A percentile compares a stretch with the other conserved stretches of the same genome.
phyloP scores from a whole-genome alignment of 345 rosid genomes.

The Physaria fendleri region DNA sequence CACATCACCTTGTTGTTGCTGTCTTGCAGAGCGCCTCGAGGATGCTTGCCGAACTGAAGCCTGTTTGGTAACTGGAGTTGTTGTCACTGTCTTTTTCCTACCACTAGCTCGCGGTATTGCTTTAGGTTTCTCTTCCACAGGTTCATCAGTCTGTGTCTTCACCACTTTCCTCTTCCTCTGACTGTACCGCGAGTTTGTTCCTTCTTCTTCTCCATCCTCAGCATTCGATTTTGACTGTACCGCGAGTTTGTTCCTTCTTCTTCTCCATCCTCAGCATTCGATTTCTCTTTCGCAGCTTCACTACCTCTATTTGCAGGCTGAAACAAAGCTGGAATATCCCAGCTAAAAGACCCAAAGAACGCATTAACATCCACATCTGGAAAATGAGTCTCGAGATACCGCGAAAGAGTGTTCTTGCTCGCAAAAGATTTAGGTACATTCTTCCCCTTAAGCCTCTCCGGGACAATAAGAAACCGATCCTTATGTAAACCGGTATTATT shows the following conservation, averaged over 20 bases:
- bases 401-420: constrained; percentile 46
- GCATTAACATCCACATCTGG: constrained; percentile 50
- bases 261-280: constrained; percentile 11
- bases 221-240: constrained; percentile 21
- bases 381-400: constrained; percentile 37
- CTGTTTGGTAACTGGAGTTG: constrained; percentile 19
- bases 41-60: constrained; percentile 24
- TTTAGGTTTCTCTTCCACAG: constrained; percentile 13
- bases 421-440: constrained; percentile 35
- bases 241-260: constrained; percentile 12
- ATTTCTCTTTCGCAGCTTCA: too few relatives aligned
- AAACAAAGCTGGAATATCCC: constrained; percentile 62
- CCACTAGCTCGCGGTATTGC: constrained; percentile 10
- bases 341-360: constrained; percentile 64
- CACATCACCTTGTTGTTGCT: constrained; percentile 24
- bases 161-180: constrained; percentile 36
- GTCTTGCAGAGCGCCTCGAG: constrained; percentile 14
- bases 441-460: constrained; percentile 33
- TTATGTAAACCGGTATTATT: constrained; percentile 34
- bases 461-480: constrained; percentile 60
- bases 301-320: constrained; percentile 31
- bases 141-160: constrained; percentile 19
- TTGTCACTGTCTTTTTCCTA: constrained; percentile 31
- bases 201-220: constrained; percentile 9
- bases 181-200: constrained; percentile 13